phyloP scores from a whole-genome alignment of 257 asterid species.

The Salvia splendens region DNA sequence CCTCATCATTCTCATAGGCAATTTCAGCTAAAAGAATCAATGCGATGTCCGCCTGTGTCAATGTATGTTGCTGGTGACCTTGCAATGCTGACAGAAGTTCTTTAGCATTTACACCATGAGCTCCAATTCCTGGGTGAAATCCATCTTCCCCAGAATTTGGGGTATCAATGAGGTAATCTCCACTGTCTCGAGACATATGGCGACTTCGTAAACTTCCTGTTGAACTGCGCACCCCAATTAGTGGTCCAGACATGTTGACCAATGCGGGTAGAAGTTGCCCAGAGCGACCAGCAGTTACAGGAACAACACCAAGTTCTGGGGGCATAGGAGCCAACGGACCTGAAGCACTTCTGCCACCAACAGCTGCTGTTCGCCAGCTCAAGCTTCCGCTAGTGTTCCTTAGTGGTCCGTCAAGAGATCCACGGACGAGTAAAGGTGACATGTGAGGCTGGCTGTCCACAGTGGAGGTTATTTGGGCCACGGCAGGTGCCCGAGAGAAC shows the following conservation, averaged over 20 bases:
- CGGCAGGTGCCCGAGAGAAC: constrained; percentile 90
- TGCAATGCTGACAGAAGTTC: constrained; percentile 97
- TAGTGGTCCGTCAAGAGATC: constrained; percentile 95
- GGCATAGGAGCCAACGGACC: constrained; percentile 97
- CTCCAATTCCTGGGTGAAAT: constrained; percentile 63
- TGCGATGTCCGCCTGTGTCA: constrained; percentile 96
- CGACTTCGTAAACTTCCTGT: constrained; percentile 98
- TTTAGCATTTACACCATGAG: constrained; percentile 83
- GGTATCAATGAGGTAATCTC: constrained; percentile 91
- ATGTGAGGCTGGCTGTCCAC: constrained; percentile 94
- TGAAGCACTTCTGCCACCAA: constrained; percentile 96
- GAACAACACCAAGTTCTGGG: constrained; percentile 84
- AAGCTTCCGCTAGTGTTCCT: constrained; percentile 95
- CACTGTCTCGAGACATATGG: constrained; percentile 96
- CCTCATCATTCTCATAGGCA: constrained; percentile 99
- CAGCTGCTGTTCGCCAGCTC: constrained; percentile 98
- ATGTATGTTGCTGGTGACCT: constrained; percentile 96
- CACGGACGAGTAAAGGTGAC: constrained; percentile 97
- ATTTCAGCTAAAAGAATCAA: constrained; percentile 92
- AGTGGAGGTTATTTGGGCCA: constrained; percentile 71
- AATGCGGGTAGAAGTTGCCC: constrained; percentile 95
- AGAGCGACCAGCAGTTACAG: constrained; percentile 86
- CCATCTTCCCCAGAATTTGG: constrained; percentile 97
- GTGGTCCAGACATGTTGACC: constrained; percentile 98
- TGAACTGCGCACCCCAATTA: constrained; percentile 94